These are phyloP conservation scores for Phytophthora boehmeriae DNA, from an alignment of 352 stramenopile genomes.

Conservation along the genomic window DNA sequence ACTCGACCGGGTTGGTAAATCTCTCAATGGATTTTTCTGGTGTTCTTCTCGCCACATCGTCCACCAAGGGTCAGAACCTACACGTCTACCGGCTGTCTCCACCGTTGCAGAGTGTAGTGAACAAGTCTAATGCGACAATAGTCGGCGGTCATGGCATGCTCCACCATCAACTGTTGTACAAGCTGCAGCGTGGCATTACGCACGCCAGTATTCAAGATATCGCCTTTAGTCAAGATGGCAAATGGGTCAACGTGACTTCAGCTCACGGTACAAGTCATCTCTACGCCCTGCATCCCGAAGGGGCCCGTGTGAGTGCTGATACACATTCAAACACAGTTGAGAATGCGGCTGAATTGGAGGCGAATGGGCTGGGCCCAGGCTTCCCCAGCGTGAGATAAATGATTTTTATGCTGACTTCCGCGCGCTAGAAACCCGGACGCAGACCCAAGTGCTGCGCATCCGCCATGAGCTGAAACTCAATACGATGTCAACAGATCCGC, in stretches of 20 bases:
- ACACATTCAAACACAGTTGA: conserved; percentile 62
- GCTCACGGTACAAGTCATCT: conserved; percentile 86
- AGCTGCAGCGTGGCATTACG: conserved; percentile 87
- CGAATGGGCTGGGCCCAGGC: conserved; percentile 19
- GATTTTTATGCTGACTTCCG: conserved; percentile 80
- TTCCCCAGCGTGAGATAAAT: conserved; percentile 54
- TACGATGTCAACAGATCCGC: conserved; percentile 12
- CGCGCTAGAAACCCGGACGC: conserved; percentile 62
- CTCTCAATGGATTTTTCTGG: conserved; percentile 81
- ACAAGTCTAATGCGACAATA: conserved; percentile 16
- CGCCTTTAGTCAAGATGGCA: conserved; percentile 80
- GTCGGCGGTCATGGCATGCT: conserved; percentile 24
- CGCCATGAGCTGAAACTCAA: conserved; percentile 58
- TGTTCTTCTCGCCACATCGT: conserved; percentile 79
- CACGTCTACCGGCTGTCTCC: conserved; percentile 83
- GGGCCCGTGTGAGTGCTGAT: conserved; percentile 66
- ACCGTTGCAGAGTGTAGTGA: conserved; percentile 50
- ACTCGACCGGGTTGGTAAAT: conserved; percentile 73
- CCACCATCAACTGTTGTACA: conserved; percentile 75
- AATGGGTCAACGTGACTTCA: conserved; percentile 89
- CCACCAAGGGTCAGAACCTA: conserved; percentile 85
- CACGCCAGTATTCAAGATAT: conserved; percentile 86
- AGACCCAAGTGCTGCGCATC: conserved; percentile 77
- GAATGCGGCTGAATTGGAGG: conserved; percentile 22
- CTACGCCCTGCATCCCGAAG: conserved; percentile 81